Base-by-base conservation (phyloP, 1,139 yeast genomes). In the Suhomyces chickasaworum region DNA sequence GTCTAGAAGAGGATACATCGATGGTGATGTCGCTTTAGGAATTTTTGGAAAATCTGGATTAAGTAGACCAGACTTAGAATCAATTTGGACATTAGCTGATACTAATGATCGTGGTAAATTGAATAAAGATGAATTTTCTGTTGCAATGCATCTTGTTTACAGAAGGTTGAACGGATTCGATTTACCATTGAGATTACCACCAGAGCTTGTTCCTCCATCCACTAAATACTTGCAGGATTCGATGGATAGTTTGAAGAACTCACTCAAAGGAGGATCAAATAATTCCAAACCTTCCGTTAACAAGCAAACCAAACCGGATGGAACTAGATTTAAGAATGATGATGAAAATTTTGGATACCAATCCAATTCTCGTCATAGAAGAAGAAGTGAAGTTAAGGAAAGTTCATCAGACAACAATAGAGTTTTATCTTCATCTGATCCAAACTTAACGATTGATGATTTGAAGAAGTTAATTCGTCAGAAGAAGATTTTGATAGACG, bases 31-130 rank as follows among this genome's bases (percentile, higher is more conserved):
- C 15, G 97, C 97, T 1, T 89, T 93, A 45, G 82, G 82, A 51
- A 85, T 93, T 32, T 90, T 93, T 66, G 85, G 95, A 41, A 93
- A 93, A 66, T 86, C 96, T 22, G 98, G 98, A 1, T 78, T 93
- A 54, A 77, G 84, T 47, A 81, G 97, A 65, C 78, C 83, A 8
- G 97, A 91, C 56, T 76, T 93, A 52, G 98, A 91, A 64, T 76
- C 84, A 32, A 89, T 93, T 52, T 93, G 99, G 99, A 89, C 86
- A 45, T 71, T 86, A 53, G 80, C 86, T 31, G 91, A 87, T 59
- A 73, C 81, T 17, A 82, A 83, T 45, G 85, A 86, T 58, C 77
- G 83, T 47, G 90, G 93, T 1, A 84, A 81, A 60, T 74, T 86
- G 54, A 86, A 85, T 61, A 83, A 81, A 57, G 91, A 86, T 63